A percentile compares a stretch with the other conserved stretches of the same genome.
These are phyloP conservation scores for Aspergillus nidulans DNA, from an alignment of 495 filamentous ascomycete species.

Conservation along the genomic window DNA sequence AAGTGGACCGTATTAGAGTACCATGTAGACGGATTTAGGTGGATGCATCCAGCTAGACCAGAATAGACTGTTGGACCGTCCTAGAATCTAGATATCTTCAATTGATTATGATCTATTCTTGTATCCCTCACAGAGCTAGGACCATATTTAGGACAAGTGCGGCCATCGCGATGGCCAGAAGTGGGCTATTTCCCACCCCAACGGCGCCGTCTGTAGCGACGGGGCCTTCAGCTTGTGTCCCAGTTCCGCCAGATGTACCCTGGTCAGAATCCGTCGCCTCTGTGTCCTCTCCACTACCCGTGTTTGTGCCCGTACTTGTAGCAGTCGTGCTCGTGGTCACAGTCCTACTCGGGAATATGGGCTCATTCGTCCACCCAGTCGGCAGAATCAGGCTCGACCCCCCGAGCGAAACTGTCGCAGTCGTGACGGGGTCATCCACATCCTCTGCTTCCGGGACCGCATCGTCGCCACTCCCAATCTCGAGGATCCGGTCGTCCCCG, in stretches of 20 bases:
- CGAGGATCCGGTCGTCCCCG: slow-evolving; percentile 56
- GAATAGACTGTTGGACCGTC: too few relatives aligned
- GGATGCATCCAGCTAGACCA: too few relatives aligned
- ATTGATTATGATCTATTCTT: too few relatives aligned
- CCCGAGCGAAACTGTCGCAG: slow-evolving; percentile 12
- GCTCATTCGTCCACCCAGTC: neutral
- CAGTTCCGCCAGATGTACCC: neutral
- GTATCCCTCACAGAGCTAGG: too few relatives aligned
- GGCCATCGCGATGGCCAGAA: too few relatives aligned
- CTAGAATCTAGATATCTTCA: too few relatives aligned
- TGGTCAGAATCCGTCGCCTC: neutral
- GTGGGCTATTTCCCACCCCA: too few relatives aligned
- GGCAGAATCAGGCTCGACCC: neutral
- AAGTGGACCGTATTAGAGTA: neutral
- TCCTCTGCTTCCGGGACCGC: slow-evolving; percentile 62
- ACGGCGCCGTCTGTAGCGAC: neutral
- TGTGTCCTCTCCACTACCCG: neutral
- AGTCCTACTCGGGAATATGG: slow-evolving; percentile 6
- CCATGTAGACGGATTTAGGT: too few relatives aligned
- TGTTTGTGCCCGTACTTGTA: neutral
- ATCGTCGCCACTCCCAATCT: slow-evolving; percentile 61
- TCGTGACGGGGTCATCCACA: slow-evolving; percentile 55
- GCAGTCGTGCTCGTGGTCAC: neutral
- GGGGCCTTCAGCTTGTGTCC: neutral
- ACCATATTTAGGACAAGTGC: too few relatives aligned